Percentiles rank a stretch among this genome's conserved stretches.
These are phyloP conservation scores for Dentipellis fragilis DNA, from an alignment of 768 basidiomycete species.

Conservation along the genomic window DNA sequence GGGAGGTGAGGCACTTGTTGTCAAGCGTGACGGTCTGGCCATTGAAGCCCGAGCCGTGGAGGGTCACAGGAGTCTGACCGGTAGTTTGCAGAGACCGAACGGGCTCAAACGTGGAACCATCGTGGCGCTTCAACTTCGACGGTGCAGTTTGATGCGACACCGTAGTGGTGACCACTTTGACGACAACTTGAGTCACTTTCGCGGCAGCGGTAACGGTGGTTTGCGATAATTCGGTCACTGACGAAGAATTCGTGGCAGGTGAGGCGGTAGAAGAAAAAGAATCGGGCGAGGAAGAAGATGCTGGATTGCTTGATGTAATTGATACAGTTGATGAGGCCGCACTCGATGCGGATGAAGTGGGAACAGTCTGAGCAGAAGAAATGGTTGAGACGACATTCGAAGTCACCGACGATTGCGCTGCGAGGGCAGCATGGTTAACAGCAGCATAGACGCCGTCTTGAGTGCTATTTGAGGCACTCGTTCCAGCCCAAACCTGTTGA, in stretches of 20 bases:
- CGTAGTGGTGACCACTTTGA: not conserved
- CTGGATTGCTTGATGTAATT: not conserved
- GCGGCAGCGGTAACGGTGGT: not conserved
- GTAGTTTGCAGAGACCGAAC: slow-evolving; percentile 1
- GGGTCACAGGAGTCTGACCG: slow-evolving; percentile 15
- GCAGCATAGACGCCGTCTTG: too few species aligned
- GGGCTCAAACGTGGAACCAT: not conserved
- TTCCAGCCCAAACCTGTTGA: slow-evolving; percentile 45
- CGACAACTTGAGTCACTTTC: not conserved
- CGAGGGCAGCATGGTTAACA: too few species aligned
- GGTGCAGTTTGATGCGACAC: not conserved
- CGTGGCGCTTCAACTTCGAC: not conserved
- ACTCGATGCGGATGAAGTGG: not conserved
- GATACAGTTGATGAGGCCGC: not conserved
- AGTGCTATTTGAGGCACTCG: not conserved
- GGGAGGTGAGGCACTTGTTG: slow-evolving; percentile 41
- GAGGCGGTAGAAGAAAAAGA: slow-evolving; percentile 3
- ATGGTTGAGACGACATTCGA: not conserved
- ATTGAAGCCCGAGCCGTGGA: slow-evolving; percentile 26
- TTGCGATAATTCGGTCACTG: not conserved
- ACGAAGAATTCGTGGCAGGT: not conserved
- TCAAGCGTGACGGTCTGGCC: slow-evolving; percentile 30
- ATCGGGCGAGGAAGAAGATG: slow-evolving; percentile 3
- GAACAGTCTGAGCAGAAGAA: slow-evolving; percentile 9
- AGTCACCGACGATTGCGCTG: too few species aligned